These are phyloP conservation scores for Coelastrella sp. DNA, from an alignment of 139 green algal genomes.

Conservation along the genomic window DNA sequence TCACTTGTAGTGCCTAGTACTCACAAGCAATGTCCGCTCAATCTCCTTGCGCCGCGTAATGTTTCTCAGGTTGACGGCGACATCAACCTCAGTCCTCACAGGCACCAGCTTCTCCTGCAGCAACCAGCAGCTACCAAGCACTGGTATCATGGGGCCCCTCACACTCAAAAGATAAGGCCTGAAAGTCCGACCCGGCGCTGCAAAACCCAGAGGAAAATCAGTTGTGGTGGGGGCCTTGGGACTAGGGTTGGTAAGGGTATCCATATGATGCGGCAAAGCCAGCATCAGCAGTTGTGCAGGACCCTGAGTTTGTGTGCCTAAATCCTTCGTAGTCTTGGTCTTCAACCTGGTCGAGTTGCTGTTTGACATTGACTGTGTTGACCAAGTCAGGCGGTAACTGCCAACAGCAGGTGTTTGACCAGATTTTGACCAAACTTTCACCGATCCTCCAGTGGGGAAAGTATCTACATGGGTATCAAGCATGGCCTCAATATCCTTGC, in stretches of 20 bases:
- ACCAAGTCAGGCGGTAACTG: conserved; percentile 5
- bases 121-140: not conserved
- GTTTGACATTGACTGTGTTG: conserved; percentile 1
- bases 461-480: not conserved
- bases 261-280: conserved; percentile 7
- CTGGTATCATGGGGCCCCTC: not conserved
- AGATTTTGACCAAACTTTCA: conserved; percentile 19
- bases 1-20: not conserved
- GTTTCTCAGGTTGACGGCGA: conserved; percentile 8
- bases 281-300: conserved; percentile 19
- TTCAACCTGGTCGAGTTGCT: no score
- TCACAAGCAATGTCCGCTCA: conserved; percentile 23
- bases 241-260: not conserved
- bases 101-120: not conserved
- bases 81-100: not conserved
- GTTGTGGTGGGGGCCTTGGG: not conserved
- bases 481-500: no score
- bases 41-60: not conserved
- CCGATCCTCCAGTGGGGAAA: not conserved
- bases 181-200: not conserved
- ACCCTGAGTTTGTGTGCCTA: no score
- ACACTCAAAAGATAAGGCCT: not conserved
- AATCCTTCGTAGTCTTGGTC: no score
- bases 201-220: not conserved
- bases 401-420: not conserved